Conservation (phyloP, 2,329 filamentous ascomycete genomes). For the Venturia pyrina region DNA sequence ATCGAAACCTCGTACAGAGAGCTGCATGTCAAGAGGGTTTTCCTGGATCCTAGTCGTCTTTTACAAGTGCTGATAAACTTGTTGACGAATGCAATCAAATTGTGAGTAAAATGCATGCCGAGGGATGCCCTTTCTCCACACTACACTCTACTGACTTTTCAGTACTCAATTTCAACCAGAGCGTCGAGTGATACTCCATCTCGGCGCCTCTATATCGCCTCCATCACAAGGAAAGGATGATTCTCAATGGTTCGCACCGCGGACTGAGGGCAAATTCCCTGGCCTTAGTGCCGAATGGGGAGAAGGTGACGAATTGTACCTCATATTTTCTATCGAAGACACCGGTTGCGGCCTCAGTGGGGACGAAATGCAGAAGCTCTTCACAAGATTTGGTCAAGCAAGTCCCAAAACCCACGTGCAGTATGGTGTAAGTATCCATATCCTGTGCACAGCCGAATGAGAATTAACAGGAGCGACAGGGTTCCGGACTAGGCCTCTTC, state of each 20-base stretch:
- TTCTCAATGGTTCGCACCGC: conserved; percentile 15
- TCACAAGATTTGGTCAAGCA: conserved; percentile 60
- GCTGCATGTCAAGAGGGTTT: conserved; percentile 6
- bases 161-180: background rate
- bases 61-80: conserved; percentile 12
- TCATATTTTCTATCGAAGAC: conserved; percentile 55
- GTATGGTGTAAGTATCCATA: conserved; percentile 8
- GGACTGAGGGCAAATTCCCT: conserved; percentile 12
- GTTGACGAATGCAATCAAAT: conserved; percentile 13
- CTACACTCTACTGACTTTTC: background rate
- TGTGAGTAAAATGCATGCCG: background rate
- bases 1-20: conserved; percentile 9
- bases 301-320: conserved; percentile 38
- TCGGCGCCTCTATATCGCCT: conserved; percentile 18
- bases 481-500: conserved; percentile 45
- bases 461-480: conserved; percentile 21
- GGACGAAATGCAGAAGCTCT: conserved; percentile 46
- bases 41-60: conserved; percentile 10
- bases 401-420: conserved; percentile 49
- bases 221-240: conserved; percentile 11
- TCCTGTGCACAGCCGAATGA: background rate
- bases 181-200: conserved; percentile 17
- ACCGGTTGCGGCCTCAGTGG: conserved; percentile 54
- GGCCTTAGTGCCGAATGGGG: conserved; percentile 45
- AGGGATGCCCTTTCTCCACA: background rate